A percentile compares a stretch with the other conserved stretches of the same genome.
Evolutionary conservation across 73 alveolate species (phyloP).

Genomic region (Tetrahymena thermophila): DNA sequence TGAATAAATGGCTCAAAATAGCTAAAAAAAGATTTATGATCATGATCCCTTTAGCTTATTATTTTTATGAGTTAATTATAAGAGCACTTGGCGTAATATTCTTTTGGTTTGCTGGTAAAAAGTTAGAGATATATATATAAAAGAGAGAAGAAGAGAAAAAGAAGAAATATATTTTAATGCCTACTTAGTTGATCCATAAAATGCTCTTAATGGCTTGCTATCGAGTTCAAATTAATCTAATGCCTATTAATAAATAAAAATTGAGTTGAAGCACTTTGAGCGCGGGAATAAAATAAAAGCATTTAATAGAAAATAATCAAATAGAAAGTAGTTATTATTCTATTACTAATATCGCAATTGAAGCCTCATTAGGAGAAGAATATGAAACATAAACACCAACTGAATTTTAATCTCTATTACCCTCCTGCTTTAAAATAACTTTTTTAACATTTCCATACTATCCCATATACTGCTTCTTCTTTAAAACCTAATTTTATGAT

Average conservation of each 20-base stretch:
- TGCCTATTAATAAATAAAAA: not conserved
- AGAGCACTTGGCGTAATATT: not conserved
- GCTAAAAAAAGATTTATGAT: not conserved
- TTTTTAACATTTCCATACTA: not conserved
- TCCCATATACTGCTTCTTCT: not conserved
- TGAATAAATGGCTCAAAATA: not conserved
- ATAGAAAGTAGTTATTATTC: not conserved
- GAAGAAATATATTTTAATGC: not conserved
- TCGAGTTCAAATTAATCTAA: not conserved
- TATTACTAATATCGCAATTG: not conserved
- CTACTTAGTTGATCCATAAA: not conserved
- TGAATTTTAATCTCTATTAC: not conserved
- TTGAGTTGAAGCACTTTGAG: not conserved
- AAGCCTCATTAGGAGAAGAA: slow-evolving; percentile 1
- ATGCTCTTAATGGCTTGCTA: not conserved
- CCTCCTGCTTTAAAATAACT: not conserved
- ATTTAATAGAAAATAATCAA: not conserved
- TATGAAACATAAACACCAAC: not conserved
- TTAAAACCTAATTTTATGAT: not conserved
- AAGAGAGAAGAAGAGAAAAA: not conserved
- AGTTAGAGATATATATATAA: not conserved
- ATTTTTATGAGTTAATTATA: not conserved
- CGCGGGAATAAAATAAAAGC: not conserved
- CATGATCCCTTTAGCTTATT: not conserved
- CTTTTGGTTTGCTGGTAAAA: not conserved